These are phyloP conservation scores for Pseudonectria buxi DNA, from an alignment of 2,329 filamentous ascomycete species.

Conservation along the genomic window DNA sequence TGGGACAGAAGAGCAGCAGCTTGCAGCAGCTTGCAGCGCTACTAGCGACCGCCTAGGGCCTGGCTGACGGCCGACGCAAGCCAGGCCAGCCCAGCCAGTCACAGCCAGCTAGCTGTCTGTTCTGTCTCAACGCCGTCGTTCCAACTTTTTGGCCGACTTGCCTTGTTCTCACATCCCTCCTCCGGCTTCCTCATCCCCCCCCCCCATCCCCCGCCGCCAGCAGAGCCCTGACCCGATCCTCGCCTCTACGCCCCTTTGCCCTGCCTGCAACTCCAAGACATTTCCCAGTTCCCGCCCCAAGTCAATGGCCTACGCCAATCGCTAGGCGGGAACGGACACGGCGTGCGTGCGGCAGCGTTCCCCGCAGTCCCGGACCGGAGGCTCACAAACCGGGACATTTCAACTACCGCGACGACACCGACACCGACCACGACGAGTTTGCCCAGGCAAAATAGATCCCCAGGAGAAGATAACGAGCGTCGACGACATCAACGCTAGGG, in stretches of 20 bases:
- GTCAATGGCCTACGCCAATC: constrained; percentile 53
- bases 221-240: constrained; percentile 5
- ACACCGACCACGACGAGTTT: too few species aligned
- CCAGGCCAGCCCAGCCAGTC: constrained; percentile 2
- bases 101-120: constrained; percentile 9
- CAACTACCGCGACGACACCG: too few species aligned
- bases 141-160: constrained; percentile 2
- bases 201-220: constrained; percentile 1
- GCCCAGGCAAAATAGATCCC: too few species aligned
- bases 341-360: constrained; percentile 52
- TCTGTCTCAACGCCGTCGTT: constrained; percentile 9
- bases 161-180: background rate
- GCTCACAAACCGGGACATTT: constrained; percentile 3
- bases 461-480: too few species aligned
- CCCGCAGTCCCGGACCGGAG: constrained; percentile 46
- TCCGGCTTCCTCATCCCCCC: background rate
- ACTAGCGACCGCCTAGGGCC: too few species aligned
- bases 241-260: constrained; percentile 1
- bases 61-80: constrained; percentile 1
- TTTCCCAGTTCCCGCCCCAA: constrained; percentile 17
- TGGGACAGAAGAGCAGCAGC: too few species aligned
- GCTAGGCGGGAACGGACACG: constrained; percentile 49
- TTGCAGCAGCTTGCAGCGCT: too few species aligned
- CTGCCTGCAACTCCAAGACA: constrained; percentile 9
- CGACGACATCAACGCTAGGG: too few species aligned